phyloP scores from a whole-genome alignment of 1,139 yeast species.

The Kazachstania sp. region DNA sequence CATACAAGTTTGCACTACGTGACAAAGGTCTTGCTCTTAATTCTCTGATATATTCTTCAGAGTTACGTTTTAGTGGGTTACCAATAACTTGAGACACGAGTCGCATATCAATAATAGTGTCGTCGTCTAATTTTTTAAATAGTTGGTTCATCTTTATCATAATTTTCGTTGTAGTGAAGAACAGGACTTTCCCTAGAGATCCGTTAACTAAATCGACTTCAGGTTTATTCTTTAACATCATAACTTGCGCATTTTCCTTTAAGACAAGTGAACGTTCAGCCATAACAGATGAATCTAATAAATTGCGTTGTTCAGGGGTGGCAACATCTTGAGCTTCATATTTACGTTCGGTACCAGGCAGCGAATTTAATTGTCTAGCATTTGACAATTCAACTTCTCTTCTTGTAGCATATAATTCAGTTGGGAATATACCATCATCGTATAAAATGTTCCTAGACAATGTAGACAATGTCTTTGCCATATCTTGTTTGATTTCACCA shows the following conservation, averaged over 20 bases:
- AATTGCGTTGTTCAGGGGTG: constrained; percentile 16
- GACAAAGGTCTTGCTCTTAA: constrained; percentile 16
- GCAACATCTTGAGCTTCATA: constrained; percentile 46
- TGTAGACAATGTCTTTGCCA: constrained; percentile 38
- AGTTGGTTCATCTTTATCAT: constrained; percentile 18
- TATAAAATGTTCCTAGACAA: constrained; percentile 50
- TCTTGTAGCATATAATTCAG: constrained; percentile 70
- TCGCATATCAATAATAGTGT: constrained; percentile 27
- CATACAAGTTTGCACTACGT: constrained; percentile 25
- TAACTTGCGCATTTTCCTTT: constrained; percentile 85
- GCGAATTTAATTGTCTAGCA: constrained; percentile 39
- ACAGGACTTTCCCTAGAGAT: constrained; percentile 65
- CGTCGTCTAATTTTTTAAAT: constrained; percentile 20
- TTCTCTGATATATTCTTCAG: constrained; percentile 21
- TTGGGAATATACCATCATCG: constrained; percentile 70
- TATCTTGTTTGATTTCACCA: constrained; percentile 47
- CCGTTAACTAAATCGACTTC: constrained; percentile 79
- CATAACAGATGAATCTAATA: constrained; percentile 51
- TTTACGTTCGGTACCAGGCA: constrained; percentile 34
- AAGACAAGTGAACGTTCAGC: constrained; percentile 57
- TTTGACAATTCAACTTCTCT: constrained; percentile 69
- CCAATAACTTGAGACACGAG: constrained; percentile 31
- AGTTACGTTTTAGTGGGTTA: constrained; percentile 14
- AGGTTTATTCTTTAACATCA: constrained; percentile 87
- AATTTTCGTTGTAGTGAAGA: constrained; percentile 29